Conservation (phyloP, 2,329 filamentous ascomycete genomes). For the Mycosphaerella arachidis region DNA sequence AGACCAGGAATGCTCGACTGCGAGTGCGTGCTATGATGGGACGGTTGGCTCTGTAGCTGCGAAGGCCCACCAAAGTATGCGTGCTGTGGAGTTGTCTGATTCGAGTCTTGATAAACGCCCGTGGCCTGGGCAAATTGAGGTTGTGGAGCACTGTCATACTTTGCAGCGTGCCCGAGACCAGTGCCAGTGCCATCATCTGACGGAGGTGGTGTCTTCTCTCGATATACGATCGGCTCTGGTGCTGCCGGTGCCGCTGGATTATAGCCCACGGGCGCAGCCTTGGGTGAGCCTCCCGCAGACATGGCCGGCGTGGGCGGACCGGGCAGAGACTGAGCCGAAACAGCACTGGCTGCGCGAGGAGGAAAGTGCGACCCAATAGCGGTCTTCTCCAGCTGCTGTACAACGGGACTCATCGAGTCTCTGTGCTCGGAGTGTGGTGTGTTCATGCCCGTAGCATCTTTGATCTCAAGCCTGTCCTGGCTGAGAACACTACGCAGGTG, state of each 20-base stretch:
- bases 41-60: slow-evolving; percentile 13
- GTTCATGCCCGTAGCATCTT: slow-evolving; percentile 56
- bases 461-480: slow-evolving; percentile 56
- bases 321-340: slow-evolving; percentile 33
- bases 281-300: slow-evolving; percentile 17
- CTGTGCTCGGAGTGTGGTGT: slow-evolving; percentile 41
- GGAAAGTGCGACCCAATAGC: slow-evolving; percentile 60
- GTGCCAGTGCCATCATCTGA: slow-evolving; percentile 57
- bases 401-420: slow-evolving; percentile 60
- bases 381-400: slow-evolving; percentile 68
- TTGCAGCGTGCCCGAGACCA: slow-evolving; percentile 38
- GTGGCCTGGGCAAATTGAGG: slow-evolving; percentile 26
- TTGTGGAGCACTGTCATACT: slow-evolving; percentile 32
- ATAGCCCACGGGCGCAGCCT: slow-evolving; percentile 62
- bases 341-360: slow-evolving; percentile 34
- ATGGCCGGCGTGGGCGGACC: slow-evolving; percentile 30
- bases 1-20: slow-evolving; percentile 13
- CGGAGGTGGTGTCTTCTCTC: slow-evolving; percentile 75
- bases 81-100: slow-evolving; percentile 26
- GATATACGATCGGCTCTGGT: slow-evolving; percentile 65
- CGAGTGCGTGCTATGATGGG: slow-evolving; percentile 13
- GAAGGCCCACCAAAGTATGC: slow-evolving; percentile 42
- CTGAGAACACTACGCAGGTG: slow-evolving; percentile 63
- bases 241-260: slow-evolving; percentile 75
- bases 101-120: slow-evolving; percentile 21